Percentiles rank a stretch among this genome's conserved stretches.
These are phyloP conservation scores for Chlamydomonas applanata DNA, from an alignment of 139 green algal genomes.

Conservation along the genomic window DNA sequence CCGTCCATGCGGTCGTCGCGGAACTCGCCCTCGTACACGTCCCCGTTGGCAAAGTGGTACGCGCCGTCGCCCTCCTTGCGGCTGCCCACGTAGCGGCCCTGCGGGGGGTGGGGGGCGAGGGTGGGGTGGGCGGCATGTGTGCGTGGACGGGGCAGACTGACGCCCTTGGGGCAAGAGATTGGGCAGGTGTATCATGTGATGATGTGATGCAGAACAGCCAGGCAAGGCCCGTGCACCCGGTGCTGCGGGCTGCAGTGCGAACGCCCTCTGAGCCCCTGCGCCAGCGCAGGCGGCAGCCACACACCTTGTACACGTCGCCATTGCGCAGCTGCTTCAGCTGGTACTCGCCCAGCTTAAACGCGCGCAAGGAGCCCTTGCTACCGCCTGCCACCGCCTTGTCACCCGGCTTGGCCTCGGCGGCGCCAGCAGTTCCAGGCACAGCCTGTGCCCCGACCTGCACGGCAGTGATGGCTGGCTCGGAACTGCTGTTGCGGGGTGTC, in stretches of 20 bases:
- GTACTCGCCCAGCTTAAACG: conserved; percentile 55
- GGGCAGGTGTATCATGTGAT: no score
- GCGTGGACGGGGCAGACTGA: background rate
- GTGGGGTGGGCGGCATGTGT: background rate
- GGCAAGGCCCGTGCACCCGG: no score
- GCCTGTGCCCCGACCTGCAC: background rate
- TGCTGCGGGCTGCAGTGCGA: no score
- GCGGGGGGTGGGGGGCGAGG: background rate
- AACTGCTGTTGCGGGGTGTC: no score
- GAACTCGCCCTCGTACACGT: conserved; percentile 73
- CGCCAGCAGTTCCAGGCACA: background rate
- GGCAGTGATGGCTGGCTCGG: no score
- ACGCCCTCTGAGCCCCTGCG: no score
- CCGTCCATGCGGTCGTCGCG: conserved; percentile 67
- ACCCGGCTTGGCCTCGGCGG: background rate
- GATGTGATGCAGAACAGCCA: no score
- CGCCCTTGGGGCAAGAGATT: no score
- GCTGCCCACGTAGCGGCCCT: conserved; percentile 48
- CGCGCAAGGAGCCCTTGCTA: conserved; percentile 16
- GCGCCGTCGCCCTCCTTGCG: conserved; percentile 66
- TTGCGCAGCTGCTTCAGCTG: conserved; percentile 64
- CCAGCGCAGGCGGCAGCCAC: no score
- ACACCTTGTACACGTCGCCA: conserved; percentile 67
- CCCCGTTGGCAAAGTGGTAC: conserved; percentile 65
- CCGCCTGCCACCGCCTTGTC: background rate